Evolutionary conservation across 2,329 filamentous ascomycete species (phyloP).

Genomic region (Cordyceps cateniannulata): DNA sequence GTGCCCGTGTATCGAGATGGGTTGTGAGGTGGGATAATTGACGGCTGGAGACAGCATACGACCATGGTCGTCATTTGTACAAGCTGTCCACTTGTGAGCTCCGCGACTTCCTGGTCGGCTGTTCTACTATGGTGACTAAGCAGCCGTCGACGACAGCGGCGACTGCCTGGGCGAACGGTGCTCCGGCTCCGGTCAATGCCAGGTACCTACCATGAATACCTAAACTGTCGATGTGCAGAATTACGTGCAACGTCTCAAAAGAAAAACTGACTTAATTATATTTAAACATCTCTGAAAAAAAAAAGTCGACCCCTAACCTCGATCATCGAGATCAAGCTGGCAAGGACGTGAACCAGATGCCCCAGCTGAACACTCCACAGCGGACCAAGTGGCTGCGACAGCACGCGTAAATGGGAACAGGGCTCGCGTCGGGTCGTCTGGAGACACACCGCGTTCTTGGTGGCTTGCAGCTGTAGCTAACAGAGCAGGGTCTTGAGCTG

Average conservation of each 20-base stretch:
- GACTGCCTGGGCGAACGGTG: background rate
- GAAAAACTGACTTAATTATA: too few relatives aligned
- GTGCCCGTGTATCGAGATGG: background rate
- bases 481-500: background rate
- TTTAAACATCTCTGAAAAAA: too few relatives aligned
- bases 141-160: background rate
- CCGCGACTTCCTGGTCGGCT: background rate
- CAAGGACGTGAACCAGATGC: background rate
- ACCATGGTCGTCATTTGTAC: slow-evolving; percentile 2
- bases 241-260: background rate
- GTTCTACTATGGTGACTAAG: slow-evolving; percentile 6
- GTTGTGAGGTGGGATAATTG: background rate
- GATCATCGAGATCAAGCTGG: background rate
- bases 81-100: slow-evolving; percentile 11
- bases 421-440: background rate
- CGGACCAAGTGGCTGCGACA: background rate
- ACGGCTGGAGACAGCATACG: background rate
- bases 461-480: background rate
- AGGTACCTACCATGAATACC: background rate
- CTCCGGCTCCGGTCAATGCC: background rate
- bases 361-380: slow-evolving; percentile 4
- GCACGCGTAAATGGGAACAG: slow-evolving; percentile 10
- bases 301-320: background rate
- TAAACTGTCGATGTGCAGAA: background rate
- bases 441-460: background rate